Base-by-base conservation (phyloP, 2,329 filamentous ascomycete species). In the Capronia americana region DNA sequence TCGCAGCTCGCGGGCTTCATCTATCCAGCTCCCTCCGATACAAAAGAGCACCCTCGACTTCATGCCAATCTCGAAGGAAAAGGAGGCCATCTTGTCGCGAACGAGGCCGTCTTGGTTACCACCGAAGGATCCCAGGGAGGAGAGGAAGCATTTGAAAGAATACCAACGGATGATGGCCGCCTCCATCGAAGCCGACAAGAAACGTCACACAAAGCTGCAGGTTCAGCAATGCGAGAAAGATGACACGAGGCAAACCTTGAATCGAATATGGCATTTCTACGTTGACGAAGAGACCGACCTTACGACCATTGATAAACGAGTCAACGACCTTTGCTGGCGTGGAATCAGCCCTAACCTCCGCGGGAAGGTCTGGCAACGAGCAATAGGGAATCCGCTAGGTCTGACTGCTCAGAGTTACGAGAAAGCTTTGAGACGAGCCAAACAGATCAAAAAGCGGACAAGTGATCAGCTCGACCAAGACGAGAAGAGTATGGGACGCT, bases 91-190 rank as follows among this genome's bases (percentile, higher is more conserved):
- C 17, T 77, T 89, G 24, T 86, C 82, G 83, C 89, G 78, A 80
- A 94, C 74, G 79, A 89, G 79, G 80, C 93, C 84, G 41, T 89
- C 84, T 56, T 91, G 84, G 88, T 81, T 87, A 61, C 88, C 87
- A 23, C 87, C 87, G 8, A 88, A 86, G 79, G 89, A 95, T 71
- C 93, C 92, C 1, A 91, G 91, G 61, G 95, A 99, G 78, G 95
- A 99, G 80, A 91, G 87, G 76, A 90, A 89, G 71, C 95, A 99
- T 78, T 77, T 99, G 71, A 93, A 87, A 74, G 84, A 89, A 72
- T 89, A 88, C 74, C 85, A 88, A 77, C 82, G 81, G 72, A 89
- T 89, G 86, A 87, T 89, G 85, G 83, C 84, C n/a, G 79, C 83
- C 53, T 84, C 86, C 30, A 81, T 85, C 48, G 86, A 88, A 78